These are phyloP conservation scores for Backusella sp. DNA, from an alignment of 192 early-diverging fungal genomes.

Conservation along the genomic window DNA sequence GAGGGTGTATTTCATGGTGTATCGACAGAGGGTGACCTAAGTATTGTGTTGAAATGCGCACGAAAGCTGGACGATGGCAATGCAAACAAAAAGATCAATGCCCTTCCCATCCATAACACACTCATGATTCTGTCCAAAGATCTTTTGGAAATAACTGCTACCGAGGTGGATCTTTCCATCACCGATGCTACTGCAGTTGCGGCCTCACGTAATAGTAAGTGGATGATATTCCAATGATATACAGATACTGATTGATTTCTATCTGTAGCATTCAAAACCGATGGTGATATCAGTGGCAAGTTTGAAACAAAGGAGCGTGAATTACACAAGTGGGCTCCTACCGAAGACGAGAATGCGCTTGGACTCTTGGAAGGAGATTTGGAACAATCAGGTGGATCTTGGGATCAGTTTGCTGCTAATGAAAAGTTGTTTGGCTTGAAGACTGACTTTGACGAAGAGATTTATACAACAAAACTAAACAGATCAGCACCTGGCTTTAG, in stretches of 20 bases:
- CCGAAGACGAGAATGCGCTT: conserved; percentile 45
- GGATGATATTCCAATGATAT: too few species aligned
- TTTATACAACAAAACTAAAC: conserved; percentile 95
- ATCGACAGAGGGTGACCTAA: conserved; percentile 59
- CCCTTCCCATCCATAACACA: conserved; percentile 36
- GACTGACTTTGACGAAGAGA: conserved; percentile 93
- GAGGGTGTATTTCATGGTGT: conserved; percentile 72
- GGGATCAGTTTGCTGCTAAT: conserved; percentile 98
- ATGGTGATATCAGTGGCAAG: conserved; percentile 81
- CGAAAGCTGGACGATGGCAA: conserved; percentile 30
- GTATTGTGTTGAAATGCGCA: conserved; percentile 63
- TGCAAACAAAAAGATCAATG: conserved; percentile 31
- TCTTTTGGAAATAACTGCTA: conserved; percentile 53
- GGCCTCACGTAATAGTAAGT: conserved; percentile 47
- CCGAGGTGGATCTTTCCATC: conserved; percentile 51
- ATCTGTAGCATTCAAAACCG: conserved; percentile 74
- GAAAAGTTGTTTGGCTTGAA: conserved; percentile 92
- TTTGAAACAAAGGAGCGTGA: conserved; percentile 71
- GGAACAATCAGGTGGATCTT: conserved; percentile 41
- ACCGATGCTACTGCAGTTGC: conserved; percentile 36
- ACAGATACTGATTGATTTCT: not conserved
- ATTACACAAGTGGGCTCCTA: conserved; percentile 85
- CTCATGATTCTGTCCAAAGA: conserved; percentile 70
- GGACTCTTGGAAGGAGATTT: conserved; percentile 18
- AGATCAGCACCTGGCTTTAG: conserved; percentile 80